Percentiles rank a stretch among this genome's conserved stretches.
Evolutionary conservation across 73 alveolate genomes (phyloP).

Genomic region (Paraurostyla sp.): DNA sequence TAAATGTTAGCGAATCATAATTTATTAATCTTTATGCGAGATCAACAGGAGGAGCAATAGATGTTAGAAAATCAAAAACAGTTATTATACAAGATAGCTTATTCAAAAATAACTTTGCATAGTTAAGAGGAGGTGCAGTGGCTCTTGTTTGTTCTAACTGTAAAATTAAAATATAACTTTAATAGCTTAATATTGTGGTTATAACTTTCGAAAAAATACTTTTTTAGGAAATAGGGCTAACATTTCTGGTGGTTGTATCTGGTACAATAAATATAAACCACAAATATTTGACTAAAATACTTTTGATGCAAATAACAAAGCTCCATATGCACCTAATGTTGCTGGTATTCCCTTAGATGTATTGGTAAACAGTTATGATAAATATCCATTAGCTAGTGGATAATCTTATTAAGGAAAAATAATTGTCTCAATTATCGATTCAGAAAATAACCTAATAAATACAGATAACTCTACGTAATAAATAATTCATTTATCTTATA

Average conservation of each 20-base stretch:
- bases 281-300: not conserved
- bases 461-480: not conserved
- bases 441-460: not conserved
- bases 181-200: not conserved
- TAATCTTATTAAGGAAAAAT: not conserved
- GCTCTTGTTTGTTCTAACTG: not conserved
- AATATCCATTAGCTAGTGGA: not conserved
- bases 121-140: conserved; percentile 12
- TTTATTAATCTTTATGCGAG: not conserved
- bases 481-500: not conserved
- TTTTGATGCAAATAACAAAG: not conserved
- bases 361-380: not conserved
- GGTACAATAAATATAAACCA: not conserved
- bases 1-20: not conserved
- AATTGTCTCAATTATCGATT: not conserved
- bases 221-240: not conserved
- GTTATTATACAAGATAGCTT: too few relatives aligned
- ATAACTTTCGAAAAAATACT: not conserved
- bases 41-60: not conserved
- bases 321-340: not conserved
- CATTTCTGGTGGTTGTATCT: not conserved
- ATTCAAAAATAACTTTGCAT: not conserved
- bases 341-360: not conserved
- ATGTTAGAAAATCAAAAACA: not conserved
- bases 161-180: not conserved